Base-by-base conservation (phyloP, 306 rosid species). In the Begonia masoniana region DNA sequence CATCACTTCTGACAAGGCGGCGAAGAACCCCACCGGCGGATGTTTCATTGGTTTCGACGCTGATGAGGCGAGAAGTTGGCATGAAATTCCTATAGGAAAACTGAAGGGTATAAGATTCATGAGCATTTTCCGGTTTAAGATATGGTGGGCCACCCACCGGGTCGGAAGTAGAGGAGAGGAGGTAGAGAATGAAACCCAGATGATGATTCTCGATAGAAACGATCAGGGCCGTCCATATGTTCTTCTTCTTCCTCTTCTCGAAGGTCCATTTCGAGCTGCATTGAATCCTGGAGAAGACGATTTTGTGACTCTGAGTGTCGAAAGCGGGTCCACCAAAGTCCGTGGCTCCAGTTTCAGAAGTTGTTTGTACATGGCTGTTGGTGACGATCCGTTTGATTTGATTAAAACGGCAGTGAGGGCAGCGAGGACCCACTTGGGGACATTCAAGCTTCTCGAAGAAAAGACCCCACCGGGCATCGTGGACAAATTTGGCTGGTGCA, bases 81-180 rank as follows among this genome's bases (percentile, higher is more conserved):
- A 79, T 49, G 67, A 82, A 36, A 69, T 16, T 0, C 55, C 85
- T 46, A 6, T 86, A 1, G 93, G 85, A 1, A 71, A 53, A 59
- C 83, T 86, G 26, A 56, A 0, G 0, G 73, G 59, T 9, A 77
- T 80, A 10, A 61, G 54, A 45, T 86, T 82, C 70, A 67, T 57
- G 50, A 77, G 83, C 65, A 69, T 82, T 10, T 86, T 86, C 82
- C 10, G 88, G 12, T 86, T 82, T 75, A 86, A 86, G 19, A 56
- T 77, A 6, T 79, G 95, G 93, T 86, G 93, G 93, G 74, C 83
- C 65, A 82, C 95, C 15, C 83, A 79, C 9, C 71, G 93, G 85
- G 13, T 26, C 0, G 93, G 95, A 13, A 41, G 10, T 35, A 67
- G 54, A 4, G 95, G 93, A 0, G 11, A 57, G 2, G 75, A 86